Percentiles rank a stretch among this genome's conserved stretches.
These are phyloP conservation scores for Kalmanozyma brasiliensis DNA, from an alignment of 1,284 basidiomycete species.

Conservation along the genomic window DNA sequence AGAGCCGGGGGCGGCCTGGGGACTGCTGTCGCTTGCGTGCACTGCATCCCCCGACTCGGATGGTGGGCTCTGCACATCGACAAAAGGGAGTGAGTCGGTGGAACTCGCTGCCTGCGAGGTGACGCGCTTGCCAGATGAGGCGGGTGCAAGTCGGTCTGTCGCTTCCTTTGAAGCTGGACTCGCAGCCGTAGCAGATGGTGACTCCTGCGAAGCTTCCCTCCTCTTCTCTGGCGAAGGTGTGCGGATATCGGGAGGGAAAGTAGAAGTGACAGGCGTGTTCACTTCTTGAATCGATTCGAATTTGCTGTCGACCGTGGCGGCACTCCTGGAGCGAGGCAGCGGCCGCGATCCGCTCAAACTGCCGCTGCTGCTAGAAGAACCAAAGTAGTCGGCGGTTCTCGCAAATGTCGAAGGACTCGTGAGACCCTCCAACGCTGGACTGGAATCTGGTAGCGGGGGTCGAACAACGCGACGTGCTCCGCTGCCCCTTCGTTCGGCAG, in stretches of 20 bases:
- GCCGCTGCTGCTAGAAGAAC: conserved; percentile 21
- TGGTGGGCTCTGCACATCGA: conserved; percentile 36
- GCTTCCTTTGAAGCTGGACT: conserved; percentile 4
- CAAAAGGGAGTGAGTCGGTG: conserved; percentile 52
- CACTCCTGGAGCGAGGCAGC: conserved; percentile 26
- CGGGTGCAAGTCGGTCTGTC: conserved; percentile 22
- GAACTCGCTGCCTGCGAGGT: conserved; percentile 44
- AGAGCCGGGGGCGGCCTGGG: neutral
- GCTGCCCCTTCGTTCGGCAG: conserved; percentile 31
- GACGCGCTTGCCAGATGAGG: conserved; percentile 11
- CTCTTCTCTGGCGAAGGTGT: conserved; percentile 17
- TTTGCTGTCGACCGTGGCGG: conserved; percentile 22
- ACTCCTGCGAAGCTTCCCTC: conserved; percentile 3
- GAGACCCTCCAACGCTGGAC: conserved; percentile 23
- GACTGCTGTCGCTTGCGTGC: conserved; percentile 2
- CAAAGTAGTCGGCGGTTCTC: conserved; percentile 37
- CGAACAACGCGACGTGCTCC: conserved; percentile 33
- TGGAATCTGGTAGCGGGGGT: conserved; percentile 37
- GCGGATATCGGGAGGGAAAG: conserved; percentile 18
- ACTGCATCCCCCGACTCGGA: conserved; percentile 14
- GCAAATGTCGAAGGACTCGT: conserved; percentile 28
- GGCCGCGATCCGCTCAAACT: conserved; percentile 21
- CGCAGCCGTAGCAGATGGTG: conserved; percentile 4
- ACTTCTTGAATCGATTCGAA: conserved; percentile 52
- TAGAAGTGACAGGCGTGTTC: conserved; percentile 43